phyloP scores from a whole-genome alignment of 73 alveolate species.

The Uronychia setigera region DNA sequence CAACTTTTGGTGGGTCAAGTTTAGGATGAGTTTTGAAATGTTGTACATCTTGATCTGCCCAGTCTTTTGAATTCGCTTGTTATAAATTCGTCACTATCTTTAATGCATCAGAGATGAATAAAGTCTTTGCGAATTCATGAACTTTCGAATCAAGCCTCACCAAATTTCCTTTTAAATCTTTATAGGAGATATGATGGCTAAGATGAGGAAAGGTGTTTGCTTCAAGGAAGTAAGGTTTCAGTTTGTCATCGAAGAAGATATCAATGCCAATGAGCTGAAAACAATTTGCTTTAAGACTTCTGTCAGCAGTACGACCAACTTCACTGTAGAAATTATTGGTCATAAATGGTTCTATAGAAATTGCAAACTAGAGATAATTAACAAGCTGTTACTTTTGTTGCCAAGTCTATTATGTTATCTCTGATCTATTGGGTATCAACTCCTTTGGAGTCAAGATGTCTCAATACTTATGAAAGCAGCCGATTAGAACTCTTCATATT shows the following conservation, averaged over 20 bases:
- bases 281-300: background rate
- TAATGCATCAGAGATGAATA: background rate
- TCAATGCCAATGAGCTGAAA: background rate
- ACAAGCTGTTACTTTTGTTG: too few relatives aligned
- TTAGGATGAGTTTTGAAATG: background rate
- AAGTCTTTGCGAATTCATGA: background rate
- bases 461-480: background rate
- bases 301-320: background rate
- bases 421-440: background rate
- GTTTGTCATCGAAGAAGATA: background rate
- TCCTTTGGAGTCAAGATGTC: background rate
- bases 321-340: background rate
- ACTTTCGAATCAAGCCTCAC: background rate
- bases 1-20: background rate
- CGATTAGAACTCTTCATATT: background rate
- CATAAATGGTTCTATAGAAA: background rate
- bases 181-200: background rate
- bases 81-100: too few relatives aligned
- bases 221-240: background rate
- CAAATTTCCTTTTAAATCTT: background rate
- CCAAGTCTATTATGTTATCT: background rate
- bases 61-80: background rate
- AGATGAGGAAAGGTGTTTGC: background rate
- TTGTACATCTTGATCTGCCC: background rate
- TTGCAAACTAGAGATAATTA: too few relatives aligned